Base-by-base conservation (phyloP, 1,284 basidiomycete species). In the Leccinum colubrinum region DNA sequence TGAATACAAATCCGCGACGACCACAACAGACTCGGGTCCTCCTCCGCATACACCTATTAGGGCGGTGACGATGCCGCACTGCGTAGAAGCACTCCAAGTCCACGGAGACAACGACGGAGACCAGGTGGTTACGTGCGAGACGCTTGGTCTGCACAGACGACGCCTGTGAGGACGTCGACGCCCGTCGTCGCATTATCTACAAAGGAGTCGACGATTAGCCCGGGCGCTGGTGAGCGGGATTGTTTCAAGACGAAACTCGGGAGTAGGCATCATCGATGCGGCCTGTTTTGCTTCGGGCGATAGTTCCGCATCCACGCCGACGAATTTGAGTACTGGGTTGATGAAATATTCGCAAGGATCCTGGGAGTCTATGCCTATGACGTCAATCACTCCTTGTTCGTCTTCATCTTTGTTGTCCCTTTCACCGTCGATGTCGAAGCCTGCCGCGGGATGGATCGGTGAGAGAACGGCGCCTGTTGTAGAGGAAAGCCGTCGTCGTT, bases 21-120 rank as follows among this genome's bases (percentile, higher is more conserved):
- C 71, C 0, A 72, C 70, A 1, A 74, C 70, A 4, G 70, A 74
- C 60, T 71, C 72, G 8, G 70, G 72, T 30, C 27, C 27, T 62
- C 70, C 69, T 61, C 62, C 62, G 9, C 67, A 70, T n/a, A 71
- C 72, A n/a, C 72, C 72, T 17, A 48, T 71, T n/a, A 68, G 70
- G 20, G 56, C 56, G 33, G 15, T 30, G 27, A 62, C 58, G 12
- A 51, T 55, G 5, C 56, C 66, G 1, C 64, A 59, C 41, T 59
- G 59, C 11, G 46, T 56, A 11, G 62, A 60, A 33, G 58, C 48
- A 6, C 27, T 59, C 4, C 67, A 50, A 43, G 56, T 68, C 50
- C 58, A 63, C 37, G 63, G 61, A 51, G 70, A 69, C 41, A 62
- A 63, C n/a, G 67, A 65, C 1, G 57, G 56, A 8, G 61, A 48